Base-by-base conservation (phyloP, 331 rosid genomes). In the Rhamnella rubrinervis region DNA sequence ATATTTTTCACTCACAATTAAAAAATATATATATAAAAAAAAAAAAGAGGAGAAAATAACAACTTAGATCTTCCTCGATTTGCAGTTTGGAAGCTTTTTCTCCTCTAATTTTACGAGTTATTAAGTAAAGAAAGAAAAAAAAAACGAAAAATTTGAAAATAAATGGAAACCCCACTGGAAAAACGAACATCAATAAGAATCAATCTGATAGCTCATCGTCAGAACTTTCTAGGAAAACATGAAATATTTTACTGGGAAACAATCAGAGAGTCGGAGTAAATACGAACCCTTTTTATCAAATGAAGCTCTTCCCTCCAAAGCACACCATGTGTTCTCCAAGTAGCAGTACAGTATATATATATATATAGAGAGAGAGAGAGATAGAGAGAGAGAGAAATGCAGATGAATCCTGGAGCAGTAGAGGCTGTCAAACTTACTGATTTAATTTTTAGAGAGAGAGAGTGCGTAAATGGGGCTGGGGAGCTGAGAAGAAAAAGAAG, bases 281-380 rank as follows among this genome's bases (percentile, higher is more conserved):
- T 3, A 44, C 49, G 11, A 9, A 44, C 49, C 75, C 75, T 59
- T 59, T 7, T 70, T 35, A 9, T 46, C 66, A n/a, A 59, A 57
- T 59, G 66, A 4, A 9, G 52, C 56, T 70, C n/a, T n/a, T 56
- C 38, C 35, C 31, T 53, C 38, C 17, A 35, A 57, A 60, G 53
- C 9, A 20, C 38, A 25, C 81, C 82, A 70, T 31, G 12, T 65
- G 68, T 55, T n/a, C 57, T 52, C 55, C 66, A 63, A 66, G 49
- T 2, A 55, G 17, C 65, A 37, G 59, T 49, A 44, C 52, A 66
- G 28, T 60, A 35, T 8, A 16, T 31, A 28, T 38, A 65, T 52
- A 25, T 41, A 19, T 23, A 66, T 52, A 51, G 16, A 64, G 8
- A 44, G 25, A 64, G 6, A 53, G 67, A 38, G 16, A 67, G 44